Base-by-base conservation (phyloP, 306 rosid species). In the Cucumis hystrix region DNA sequence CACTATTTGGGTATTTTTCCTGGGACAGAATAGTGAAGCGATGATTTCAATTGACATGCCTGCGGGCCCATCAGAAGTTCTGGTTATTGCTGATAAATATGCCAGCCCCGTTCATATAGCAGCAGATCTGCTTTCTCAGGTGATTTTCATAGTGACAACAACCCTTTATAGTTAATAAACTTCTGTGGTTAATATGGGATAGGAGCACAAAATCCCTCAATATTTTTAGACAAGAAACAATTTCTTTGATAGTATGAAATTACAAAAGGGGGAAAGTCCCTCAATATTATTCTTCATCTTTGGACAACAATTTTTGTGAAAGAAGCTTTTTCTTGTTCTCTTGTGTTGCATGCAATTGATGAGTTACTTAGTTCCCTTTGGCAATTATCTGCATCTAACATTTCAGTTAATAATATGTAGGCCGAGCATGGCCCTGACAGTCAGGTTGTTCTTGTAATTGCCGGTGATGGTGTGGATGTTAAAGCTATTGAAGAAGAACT, bases 351-450 rank as follows among this genome's bases (percentile, higher is more conserved):
- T 71, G 76, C 43, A 28, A 49, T 30, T 71, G 43, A 71, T 49
- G 40, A 47, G 23, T 47, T 51, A 49, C 15, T 47, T 33, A 28
- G 4, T 6, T 47, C 76, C 41, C 40, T 23, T 71, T 73, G 51
- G 10, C 23, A 6, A 39, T 57, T 37, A 35, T 39, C 25, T 18
- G 4, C 56, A 3, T 21, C 55, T 20, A 21, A 74, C 65, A 57
- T 57, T 25, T 61, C 17, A 39, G 66, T 11, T 74, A 74, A 80
- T 62, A 78, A 68, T 77, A 80, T 73, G 81, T 96, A 95, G 99
- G 99, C 99, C 25, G 99, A 95, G 84, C 99, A 95, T 75, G 99
- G 99, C 69, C 97, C 99, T 67, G 99, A 95, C 78, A 95, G 97
- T 88, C 99, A 95, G 83, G 99, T 95, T 76, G 99, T 95, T 88